These are phyloP conservation scores for Syzygium jambos DNA, from an alignment of 345 rosid species.

Conservation along the genomic window DNA sequence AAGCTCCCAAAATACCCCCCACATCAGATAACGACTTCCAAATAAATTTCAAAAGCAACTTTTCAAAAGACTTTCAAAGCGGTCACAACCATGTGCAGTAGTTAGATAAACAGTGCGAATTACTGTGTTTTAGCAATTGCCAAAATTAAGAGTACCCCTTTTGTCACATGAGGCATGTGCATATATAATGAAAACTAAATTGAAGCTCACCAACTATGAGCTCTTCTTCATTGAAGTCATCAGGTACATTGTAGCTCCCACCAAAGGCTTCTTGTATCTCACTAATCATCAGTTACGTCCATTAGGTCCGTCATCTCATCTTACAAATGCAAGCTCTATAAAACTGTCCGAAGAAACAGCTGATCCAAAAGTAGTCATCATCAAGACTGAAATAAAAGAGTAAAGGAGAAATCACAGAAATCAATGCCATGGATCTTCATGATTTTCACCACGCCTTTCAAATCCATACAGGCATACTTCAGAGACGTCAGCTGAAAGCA, in stretches of 20 bases:
- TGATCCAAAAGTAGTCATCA: background rate
- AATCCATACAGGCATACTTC: slow-evolving; percentile 80
- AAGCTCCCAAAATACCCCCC: background rate
- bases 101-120: background rate
- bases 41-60: background rate
- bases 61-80: background rate
- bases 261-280: slow-evolving; percentile 91
- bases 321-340: slow-evolving; percentile 53
- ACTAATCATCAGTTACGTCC: slow-evolving; percentile 47
- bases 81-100: background rate
- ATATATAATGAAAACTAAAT: background rate
- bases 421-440: slow-evolving; percentile 87
- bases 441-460: slow-evolving; percentile 94
- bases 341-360: background rate
- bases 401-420: slow-evolving; percentile 26
- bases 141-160: background rate
- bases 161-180: background rate
- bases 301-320: slow-evolving; percentile 92
- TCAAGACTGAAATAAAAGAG: background rate
- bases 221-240: slow-evolving; percentile 88
- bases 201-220: slow-evolving; percentile 73
- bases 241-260: slow-evolving; percentile 77
- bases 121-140: background rate
- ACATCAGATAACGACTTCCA: background rate
- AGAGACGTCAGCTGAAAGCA: slow-evolving; percentile 66